Conservation (phyloP, 1,284 basidiomycete genomes). For the Cryptococcus sp. region DNA sequence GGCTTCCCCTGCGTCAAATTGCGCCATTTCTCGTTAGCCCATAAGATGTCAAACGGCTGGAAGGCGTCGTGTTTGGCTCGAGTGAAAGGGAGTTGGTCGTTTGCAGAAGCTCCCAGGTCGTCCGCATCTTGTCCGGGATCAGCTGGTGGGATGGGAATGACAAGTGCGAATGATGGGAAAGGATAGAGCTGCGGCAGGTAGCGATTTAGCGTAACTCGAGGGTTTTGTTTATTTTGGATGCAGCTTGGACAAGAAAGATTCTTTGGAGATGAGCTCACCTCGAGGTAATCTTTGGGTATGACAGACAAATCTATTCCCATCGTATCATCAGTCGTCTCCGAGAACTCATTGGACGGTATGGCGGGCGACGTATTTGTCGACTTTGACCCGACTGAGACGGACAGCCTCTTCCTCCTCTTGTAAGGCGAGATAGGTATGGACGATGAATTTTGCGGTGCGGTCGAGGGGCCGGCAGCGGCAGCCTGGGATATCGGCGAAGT, state of each 20-base stretch:
- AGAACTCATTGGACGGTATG: too few relatives aligned
- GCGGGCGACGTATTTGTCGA: too few relatives aligned
- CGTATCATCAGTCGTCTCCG: too few relatives aligned
- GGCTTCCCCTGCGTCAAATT: constrained; percentile 22
- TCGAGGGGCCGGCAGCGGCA: too few relatives aligned
- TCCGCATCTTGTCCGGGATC: constrained; percentile 9
- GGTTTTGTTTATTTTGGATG: not conserved
- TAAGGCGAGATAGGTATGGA: too few relatives aligned
- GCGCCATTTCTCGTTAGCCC: constrained; percentile 38
- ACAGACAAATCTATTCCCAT: not conserved
- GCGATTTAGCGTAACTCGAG: not conserved
- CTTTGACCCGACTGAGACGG: too few relatives aligned
- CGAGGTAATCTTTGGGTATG: constrained; percentile 37
- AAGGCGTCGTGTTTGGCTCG: constrained; percentile 17
- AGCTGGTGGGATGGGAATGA: constrained; percentile 31
- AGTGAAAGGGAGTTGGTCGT: constrained; percentile 22
- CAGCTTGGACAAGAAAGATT: not conserved
- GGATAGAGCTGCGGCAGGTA: constrained; percentile 34
- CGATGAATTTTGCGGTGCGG: too few relatives aligned
- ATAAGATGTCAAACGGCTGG: constrained; percentile 35
- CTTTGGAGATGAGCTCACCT: constrained; percentile 22
- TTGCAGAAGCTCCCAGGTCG: constrained; percentile 6
- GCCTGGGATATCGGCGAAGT: too few relatives aligned
- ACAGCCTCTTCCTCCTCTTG: too few relatives aligned
- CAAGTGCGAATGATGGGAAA: constrained; percentile 43